phyloP scores from a whole-genome alignment of 2,329 filamentous ascomycete genomes.

The Ophiostoma himal-ulmi region DNA sequence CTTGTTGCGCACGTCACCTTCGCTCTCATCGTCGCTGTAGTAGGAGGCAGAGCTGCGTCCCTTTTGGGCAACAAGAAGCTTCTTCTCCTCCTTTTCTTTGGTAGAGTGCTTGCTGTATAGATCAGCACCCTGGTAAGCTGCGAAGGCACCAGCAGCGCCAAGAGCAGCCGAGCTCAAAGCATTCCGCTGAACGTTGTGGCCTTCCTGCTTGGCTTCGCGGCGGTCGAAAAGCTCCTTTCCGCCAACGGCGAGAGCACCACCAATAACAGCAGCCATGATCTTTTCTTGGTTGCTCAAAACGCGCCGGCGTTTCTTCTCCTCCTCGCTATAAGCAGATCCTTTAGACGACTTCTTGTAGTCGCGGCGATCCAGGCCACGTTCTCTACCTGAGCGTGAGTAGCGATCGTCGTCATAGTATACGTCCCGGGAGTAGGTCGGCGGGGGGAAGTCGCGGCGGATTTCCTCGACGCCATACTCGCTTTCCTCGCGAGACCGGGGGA shows the following conservation, averaged over 20 bases:
- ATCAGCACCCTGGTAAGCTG: conserved; percentile 58
- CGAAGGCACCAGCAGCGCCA: conserved; percentile 58
- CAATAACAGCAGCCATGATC: conserved; percentile 60
- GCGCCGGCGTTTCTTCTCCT: conserved; percentile 47
- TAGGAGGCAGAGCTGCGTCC: conserved; percentile 50
- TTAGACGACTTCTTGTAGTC: conserved; percentile 45
- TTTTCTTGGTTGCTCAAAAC: conserved; percentile 58
- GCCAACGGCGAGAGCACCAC: conserved; percentile 58
- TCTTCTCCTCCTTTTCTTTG: conserved; percentile 45
- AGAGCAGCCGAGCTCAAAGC: conserved; percentile 54
- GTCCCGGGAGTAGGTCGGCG: conserved; percentile 52
- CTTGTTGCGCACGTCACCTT: conserved; percentile 50
- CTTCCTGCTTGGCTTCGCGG: conserved; percentile 49
- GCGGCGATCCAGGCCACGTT: conserved; percentile 39
- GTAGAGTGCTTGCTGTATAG: conserved; percentile 50
- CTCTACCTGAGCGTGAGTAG: conserved; percentile 37
- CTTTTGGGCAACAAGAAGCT: conserved; percentile 48
- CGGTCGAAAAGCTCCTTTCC: conserved; percentile 63
- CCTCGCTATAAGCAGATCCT: conserved; percentile 52
- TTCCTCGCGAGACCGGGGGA: conserved; percentile 60
- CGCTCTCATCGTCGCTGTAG: conserved; percentile 55
- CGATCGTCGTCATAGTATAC: conserved; percentile 52
- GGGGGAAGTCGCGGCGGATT: conserved; percentile 76
- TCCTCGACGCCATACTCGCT: conserved; percentile 74
- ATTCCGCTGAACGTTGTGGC: conserved; percentile 49